phyloP scores from a whole-genome alignment of 257 asterid species.

The Ocimum tenuiflorum region DNA sequence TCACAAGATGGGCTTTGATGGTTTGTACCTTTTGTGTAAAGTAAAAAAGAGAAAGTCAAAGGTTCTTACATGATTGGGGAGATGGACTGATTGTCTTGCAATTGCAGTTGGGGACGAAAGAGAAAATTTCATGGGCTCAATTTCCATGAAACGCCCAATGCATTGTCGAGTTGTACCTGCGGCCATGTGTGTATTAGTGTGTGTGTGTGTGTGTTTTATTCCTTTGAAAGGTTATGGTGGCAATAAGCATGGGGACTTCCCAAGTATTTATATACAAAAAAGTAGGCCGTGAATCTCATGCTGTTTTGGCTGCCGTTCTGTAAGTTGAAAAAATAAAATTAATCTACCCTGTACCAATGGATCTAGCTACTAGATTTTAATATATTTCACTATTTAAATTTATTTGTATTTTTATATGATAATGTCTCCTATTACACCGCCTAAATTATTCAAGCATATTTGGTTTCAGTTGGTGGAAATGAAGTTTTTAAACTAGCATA shows the following conservation, averaged over 20 bases:
- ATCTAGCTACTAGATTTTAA: not conserved
- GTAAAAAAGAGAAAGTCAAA: not conserved
- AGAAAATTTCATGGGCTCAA: slow-evolving; percentile 34
- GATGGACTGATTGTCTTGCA: slow-evolving; percentile 35
- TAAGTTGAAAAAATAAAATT: not conserved
- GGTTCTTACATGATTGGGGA: slow-evolving; percentile 34
- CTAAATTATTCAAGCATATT: too few relatives aligned
- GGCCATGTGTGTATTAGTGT: slow-evolving; percentile 25
- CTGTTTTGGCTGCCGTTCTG: not conserved
- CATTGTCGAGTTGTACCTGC: slow-evolving; percentile 21
- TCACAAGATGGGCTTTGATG: not conserved
- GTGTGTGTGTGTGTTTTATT: not conserved
- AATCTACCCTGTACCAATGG: not conserved
- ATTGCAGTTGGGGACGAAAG: slow-evolving; percentile 30
- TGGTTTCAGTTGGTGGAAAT: too few relatives aligned
- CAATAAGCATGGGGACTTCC: not conserved
- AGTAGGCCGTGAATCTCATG: not conserved
- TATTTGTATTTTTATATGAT: too few relatives aligned
- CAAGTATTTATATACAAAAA: slow-evolving; percentile 12
- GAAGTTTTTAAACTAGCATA: too few relatives aligned
- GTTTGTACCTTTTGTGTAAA: not conserved
- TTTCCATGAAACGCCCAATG: slow-evolving; percentile 38
- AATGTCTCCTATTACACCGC: too few relatives aligned
- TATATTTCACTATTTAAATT: too few relatives aligned
- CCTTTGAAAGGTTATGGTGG: not conserved